Evolutionary conservation across 805 yeast species (phyloP), one percentile per base, ranked within the genome.

Genomic region (Suhomyces sp.): DNA sequence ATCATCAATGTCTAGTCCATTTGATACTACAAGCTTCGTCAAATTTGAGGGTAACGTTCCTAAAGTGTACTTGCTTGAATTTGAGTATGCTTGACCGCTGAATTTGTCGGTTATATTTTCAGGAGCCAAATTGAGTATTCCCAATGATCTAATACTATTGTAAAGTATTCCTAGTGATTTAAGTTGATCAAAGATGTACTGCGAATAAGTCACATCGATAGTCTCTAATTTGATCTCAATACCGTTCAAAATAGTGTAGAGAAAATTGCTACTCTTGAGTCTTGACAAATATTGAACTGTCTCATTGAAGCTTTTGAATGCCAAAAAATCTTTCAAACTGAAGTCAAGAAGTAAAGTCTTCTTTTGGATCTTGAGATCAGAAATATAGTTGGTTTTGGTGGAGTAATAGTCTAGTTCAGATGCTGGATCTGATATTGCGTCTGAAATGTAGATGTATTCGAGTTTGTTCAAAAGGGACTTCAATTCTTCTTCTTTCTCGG

Each of bases 1-100:
- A 13, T 54, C 57, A 27, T 54, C 54, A 19, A 54, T 26, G 15
- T 54, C 48, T n/a, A 54, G 33, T 12, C 57, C 55, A 23, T 49
- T 54, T 13, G 57, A 50, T 4, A 54, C 24, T 0, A 54, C 48
- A 3, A 54, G 22, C 38, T 35, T 49, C 10, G 44, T 47, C 38
- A 54, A 48, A 9, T 44, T 45, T 3, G 22, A 26, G 4, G 57
- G 57, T 6, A 54, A 40, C 24, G 41, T 44, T 15, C 47, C 40
- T 22, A 23, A 8, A 5, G 40, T 29, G 5, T 27, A 17, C 12
- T 45, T 31, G 24, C 15, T 19, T n/a, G 19, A 5, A 22, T 31
- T 22, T 19, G 40, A 15, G 48, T 15, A 22, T 31, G 24, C 13
- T 13, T 12, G n/a, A 6, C 46, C 19, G 5, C 46, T 42, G 17